Percentiles rank a stretch among this genome's conserved stretches.
These are phyloP conservation scores for Termitomyces sp. DNA, from an alignment of 768 basidiomycete species.

Conservation along the genomic window DNA sequence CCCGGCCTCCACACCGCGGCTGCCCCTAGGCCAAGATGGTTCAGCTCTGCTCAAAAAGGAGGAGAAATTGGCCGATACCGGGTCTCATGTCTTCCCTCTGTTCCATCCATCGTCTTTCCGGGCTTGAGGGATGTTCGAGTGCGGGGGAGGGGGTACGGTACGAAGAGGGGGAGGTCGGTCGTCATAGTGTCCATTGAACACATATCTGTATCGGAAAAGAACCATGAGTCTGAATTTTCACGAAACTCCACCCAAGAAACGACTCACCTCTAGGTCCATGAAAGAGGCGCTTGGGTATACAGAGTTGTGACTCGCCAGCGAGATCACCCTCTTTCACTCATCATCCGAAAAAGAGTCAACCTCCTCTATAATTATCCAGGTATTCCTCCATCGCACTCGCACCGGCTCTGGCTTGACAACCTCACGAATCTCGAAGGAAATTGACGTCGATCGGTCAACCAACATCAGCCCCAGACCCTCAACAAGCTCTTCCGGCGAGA, in stretches of 20 bases:
- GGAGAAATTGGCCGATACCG: background rate
- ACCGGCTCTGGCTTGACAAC: background rate
- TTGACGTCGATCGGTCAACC: background rate
- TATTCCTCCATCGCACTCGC: background rate
- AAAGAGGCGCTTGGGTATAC: background rate
- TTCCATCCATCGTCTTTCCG: background rate
- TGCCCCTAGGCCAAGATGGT: too few species aligned
- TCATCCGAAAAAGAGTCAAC: background rate
- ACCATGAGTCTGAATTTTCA: background rate
- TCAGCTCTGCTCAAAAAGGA: background rate
- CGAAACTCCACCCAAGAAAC: background rate
- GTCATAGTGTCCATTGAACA: background rate
- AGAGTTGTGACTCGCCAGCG: background rate
- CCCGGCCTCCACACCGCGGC: too few species aligned
- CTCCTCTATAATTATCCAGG: background rate
- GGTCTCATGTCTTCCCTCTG: too few species aligned
- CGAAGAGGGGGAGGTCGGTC: background rate
- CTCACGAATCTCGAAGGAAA: background rate
- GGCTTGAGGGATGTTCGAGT: background rate
- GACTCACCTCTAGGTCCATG: background rate
- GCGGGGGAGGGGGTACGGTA: background rate
- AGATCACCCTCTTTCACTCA: background rate
- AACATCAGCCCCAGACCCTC: background rate
- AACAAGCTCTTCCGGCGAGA: background rate
- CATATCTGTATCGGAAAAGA: background rate